Evolutionary conservation across 2,329 filamentous ascomycete genomes (phyloP).

Genomic region (Davidsoniella virescens): DNA sequence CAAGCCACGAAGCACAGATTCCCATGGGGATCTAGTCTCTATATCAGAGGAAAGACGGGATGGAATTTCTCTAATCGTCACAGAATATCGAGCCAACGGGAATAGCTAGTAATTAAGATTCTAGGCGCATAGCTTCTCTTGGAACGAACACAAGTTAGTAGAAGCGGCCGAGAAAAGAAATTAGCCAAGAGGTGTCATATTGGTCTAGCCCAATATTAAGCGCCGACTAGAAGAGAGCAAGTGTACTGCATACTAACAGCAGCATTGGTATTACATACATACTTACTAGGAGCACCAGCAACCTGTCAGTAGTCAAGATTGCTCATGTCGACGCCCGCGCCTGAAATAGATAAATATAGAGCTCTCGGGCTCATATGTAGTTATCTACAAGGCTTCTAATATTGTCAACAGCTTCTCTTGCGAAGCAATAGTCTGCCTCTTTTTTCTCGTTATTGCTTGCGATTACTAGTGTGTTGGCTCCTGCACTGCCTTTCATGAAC

Average conservation of each 20-base stretch:
- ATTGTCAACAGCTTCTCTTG: too few species aligned
- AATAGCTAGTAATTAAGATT: neutral
- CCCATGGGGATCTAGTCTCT: neutral
- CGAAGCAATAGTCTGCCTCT: too few species aligned
- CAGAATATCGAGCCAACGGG: neutral
- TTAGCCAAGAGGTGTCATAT: too few species aligned
- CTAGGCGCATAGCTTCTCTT: neutral
- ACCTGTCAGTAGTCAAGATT: neutral
- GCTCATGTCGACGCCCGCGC: neutral
- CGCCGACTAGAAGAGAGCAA: conserved; percentile 3
- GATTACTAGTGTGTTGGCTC: neutral
- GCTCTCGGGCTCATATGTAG: neutral
- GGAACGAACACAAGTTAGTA: too few species aligned
- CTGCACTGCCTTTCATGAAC: neutral
- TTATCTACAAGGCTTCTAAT: neutral
- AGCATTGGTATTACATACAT: too few species aligned
- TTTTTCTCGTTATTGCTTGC: too few species aligned
- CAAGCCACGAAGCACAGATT: too few species aligned
- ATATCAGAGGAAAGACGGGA: neutral
- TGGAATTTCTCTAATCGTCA: neutral
- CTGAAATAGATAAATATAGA: neutral
- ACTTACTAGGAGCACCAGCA: too few species aligned
- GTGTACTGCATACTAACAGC: neutral
- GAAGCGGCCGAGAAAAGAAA: neutral
- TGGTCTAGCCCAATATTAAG: neutral